Evolutionary conservation across 2,329 filamentous ascomycete genomes (phyloP).

Genomic region (Alternaria brassicae): DNA sequence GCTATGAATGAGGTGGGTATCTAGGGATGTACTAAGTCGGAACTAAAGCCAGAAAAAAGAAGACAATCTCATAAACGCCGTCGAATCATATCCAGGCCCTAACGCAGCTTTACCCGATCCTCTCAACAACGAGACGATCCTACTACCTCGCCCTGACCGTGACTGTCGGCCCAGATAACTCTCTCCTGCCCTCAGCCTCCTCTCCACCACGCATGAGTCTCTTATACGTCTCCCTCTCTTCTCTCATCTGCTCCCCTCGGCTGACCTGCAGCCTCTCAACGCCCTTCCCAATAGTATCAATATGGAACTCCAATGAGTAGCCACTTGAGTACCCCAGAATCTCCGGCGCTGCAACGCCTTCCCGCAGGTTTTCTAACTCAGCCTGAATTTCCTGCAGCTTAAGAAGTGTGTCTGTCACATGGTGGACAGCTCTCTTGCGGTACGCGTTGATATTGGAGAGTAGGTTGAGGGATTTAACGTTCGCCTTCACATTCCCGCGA

Average conservation of each 20-base stretch:
- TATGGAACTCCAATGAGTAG: constrained; percentile 74
- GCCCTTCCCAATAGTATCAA: constrained; percentile 75
- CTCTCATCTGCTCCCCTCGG: constrained; percentile 64
- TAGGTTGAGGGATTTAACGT: constrained; percentile 69
- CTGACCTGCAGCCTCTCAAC: constrained; percentile 74
- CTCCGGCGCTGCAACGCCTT: constrained; percentile 72
- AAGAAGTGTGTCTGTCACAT: constrained; percentile 73
- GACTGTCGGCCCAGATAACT: constrained; percentile 23
- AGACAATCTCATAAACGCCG: not conserved
- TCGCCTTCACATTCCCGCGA: constrained; percentile 64
- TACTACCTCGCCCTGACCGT: constrained; percentile 21
- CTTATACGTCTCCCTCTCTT: constrained; percentile 62
- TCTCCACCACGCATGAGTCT: constrained; percentile 27
- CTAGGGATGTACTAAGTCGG: constrained; percentile 1
- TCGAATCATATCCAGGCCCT: not conserved
- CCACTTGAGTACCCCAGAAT: constrained; percentile 60
- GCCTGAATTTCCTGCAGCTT: constrained; percentile 77
- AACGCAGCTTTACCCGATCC: not conserved
- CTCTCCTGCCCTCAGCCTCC: constrained; percentile 12
- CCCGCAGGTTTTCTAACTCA: constrained; percentile 73
- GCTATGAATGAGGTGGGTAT: constrained; percentile 6
- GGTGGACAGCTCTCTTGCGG: constrained; percentile 68
- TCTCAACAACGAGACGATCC: not conserved
- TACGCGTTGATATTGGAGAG: constrained; percentile 72
- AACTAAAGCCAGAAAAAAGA: not conserved